These are phyloP conservation scores for Leccinum huronense DNA, from an alignment of 1,284 basidiomycete genomes.

Conservation along the genomic window DNA sequence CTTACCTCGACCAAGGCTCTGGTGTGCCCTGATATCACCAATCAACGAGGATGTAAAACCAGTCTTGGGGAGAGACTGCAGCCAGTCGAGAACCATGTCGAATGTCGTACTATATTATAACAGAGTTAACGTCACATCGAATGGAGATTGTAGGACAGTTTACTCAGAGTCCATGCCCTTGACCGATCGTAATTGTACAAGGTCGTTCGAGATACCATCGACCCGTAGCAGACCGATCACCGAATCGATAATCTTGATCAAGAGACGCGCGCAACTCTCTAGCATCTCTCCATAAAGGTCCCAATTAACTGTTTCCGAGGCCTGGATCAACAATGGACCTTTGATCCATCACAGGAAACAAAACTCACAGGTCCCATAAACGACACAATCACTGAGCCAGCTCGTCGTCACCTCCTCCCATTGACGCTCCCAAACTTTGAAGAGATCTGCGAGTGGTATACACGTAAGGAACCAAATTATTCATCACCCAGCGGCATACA, in stretches of 20 bases:
- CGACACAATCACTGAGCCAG: constrained; percentile 55
- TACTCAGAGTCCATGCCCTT: constrained; percentile 32
- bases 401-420: constrained; percentile 50
- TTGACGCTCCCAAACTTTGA: constrained; percentile 46
- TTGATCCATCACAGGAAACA: not conserved
- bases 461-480: constrained; percentile 5
- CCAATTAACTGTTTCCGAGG: constrained; percentile 54
- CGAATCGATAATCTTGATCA: constrained; percentile 40
- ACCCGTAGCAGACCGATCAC: constrained; percentile 34
- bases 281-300: constrained; percentile 50
- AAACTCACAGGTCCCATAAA: constrained; percentile 51
- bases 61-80: constrained; percentile 33
- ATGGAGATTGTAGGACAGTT: constrained; percentile 4
- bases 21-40: constrained; percentile 50
- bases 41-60: constrained; percentile 37
- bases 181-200: constrained; percentile 16
- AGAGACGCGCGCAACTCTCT: constrained; percentile 39
- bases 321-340: constrained; percentile 8
- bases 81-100: constrained; percentile 43
- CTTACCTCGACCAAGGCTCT: constrained; percentile 51
- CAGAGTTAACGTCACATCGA: constrained; percentile 13
- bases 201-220: constrained; percentile 23
- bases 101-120: constrained; percentile 48
- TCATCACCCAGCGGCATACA: not conserved
- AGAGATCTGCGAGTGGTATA: constrained; percentile 40